Evolutionary conservation across 2,329 filamentous ascomycete species (phyloP).

Genomic region (Colletotrichum sp.): DNA sequence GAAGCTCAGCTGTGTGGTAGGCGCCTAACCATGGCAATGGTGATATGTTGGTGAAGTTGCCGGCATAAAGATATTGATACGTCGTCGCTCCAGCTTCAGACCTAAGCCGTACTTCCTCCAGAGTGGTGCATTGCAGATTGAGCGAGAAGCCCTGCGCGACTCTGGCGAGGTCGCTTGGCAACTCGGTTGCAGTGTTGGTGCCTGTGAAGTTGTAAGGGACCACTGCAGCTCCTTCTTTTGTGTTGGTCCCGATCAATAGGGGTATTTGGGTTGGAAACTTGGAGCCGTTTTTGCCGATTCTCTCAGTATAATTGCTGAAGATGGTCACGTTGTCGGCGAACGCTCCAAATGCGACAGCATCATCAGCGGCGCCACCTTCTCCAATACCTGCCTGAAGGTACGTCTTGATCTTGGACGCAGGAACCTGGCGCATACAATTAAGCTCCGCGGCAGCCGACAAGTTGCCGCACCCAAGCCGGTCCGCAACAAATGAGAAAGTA

Average conservation of each 20-base stretch:
- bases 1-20: neutral
- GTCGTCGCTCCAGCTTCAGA: neutral
- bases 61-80: neutral
- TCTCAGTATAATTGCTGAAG: neutral
- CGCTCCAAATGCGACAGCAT: neutral
- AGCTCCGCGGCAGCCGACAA: neutral
- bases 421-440: neutral
- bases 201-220: neutral
- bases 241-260: neutral
- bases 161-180: neutral
- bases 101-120: neutral
- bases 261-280: neutral
- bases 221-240: neutral
- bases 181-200: neutral
- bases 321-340: neutral
- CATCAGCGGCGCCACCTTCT: neutral
- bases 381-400: neutral
- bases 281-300: neutral
- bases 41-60: neutral
- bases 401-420: neutral
- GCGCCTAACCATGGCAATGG: neutral
- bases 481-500: neutral
- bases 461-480: neutral
- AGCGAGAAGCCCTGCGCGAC: neutral
- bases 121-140: neutral